These are phyloP conservation scores for Macrolepiota fuliginosa DNA, from an alignment of 768 basidiomycete species.

Conservation along the genomic window DNA sequence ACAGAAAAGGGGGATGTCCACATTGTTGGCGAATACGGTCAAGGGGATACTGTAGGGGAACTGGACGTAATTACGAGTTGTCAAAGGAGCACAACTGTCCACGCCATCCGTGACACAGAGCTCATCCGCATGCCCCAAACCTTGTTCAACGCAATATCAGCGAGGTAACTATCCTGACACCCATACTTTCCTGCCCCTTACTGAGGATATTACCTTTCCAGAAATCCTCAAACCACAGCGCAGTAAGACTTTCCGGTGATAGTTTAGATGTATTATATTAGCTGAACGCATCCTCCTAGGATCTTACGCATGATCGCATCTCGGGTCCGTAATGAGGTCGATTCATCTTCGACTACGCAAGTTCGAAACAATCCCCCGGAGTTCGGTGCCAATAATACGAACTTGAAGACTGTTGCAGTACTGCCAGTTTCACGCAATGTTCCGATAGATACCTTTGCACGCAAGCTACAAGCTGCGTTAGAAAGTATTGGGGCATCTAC, in stretches of 20 bases:
- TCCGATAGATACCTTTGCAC: constrained; percentile 86
- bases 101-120: constrained; percentile 98
- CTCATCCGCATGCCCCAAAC: constrained; percentile 96
- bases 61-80: constrained; percentile 95
- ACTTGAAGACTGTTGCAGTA: constrained; percentile 93
- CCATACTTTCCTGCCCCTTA: constrained; percentile 1
- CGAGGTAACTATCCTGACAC: constrained; percentile 47
- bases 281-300: constrained; percentile 31
- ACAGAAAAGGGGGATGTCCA: constrained; percentile 71
- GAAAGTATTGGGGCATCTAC: constrained; percentile 95
- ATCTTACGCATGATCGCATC: constrained; percentile 88
- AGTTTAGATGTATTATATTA: neutral
- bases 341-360: constrained; percentile 52
- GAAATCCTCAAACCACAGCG: constrained; percentile 83
- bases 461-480: constrained; percentile 82
- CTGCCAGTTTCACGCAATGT: constrained; percentile 85
- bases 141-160: constrained; percentile 95
- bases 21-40: constrained; percentile 92
- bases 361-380: constrained; percentile 53
- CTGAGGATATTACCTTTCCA: constrained; percentile 21
- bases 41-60: constrained; percentile 96
- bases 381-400: constrained; percentile 73
- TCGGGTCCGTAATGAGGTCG: constrained; percentile 82
- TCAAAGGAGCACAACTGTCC: constrained; percentile 83
- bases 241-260: constrained; percentile 46